Evolutionary conservation across 768 basidiomycete genomes (phyloP), one percentile per base, ranked within the genome.

Genomic region (Pilatotrama ljubarskyi): DNA sequence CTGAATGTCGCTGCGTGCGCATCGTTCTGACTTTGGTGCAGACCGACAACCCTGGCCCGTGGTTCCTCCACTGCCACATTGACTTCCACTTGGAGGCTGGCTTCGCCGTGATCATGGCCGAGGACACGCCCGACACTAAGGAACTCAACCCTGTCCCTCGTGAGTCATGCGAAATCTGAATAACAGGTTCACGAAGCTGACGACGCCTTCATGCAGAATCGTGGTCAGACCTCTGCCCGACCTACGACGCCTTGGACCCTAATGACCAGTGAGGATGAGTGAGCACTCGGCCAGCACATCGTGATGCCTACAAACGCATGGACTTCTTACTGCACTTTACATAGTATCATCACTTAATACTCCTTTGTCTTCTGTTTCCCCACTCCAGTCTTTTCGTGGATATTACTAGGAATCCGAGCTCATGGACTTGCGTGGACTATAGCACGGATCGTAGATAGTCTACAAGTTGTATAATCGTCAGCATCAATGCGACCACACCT

Each of bases 1-100:
- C 4, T 13, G 10, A 13, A 4, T 2, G 15, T 17, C 22, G 20
- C 6, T 32, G 17, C 5, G 13, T 18, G 20, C 38, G 6, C 10
- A 36, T 13, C 15, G 22, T 5, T 40, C 41, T 50, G 7, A 52
- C 15, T 29, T 29, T 26, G 35, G 8, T 5, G 8, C 20, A 66
- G 63, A 71, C 92, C 1, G 90, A 98, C 70, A 98, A 98, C 72
- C 95, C 95, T 0, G 95, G 95, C 8, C 85, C 83, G 6, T 95
- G 92, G 89, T 72, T 93, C 65, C 81, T 93, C 66, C 90, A 91
- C 71, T 93, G 85, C 70, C 89, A 91, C 70, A 88, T 90, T 61
- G 88, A 91, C 70, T 93, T 89, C 88, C 91, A 95, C 72, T 75
- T 93, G 11, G 71, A 78, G 14, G 65, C 68, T 1, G 79, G 79